Evolutionary conservation across 2,329 filamentous ascomycete species (phyloP).

Genomic region (Polychaeton citri): DNA sequence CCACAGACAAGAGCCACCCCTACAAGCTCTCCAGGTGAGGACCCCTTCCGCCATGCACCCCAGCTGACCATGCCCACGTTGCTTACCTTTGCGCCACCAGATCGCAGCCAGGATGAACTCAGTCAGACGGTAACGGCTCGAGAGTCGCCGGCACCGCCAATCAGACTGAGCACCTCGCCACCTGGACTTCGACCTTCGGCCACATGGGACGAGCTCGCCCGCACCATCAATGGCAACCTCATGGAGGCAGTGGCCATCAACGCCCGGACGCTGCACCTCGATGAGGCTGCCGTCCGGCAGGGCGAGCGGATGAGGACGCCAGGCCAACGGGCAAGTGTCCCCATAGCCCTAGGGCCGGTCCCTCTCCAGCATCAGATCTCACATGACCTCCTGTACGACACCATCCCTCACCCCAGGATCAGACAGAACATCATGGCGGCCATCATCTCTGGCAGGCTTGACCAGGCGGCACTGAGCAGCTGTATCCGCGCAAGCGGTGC

Average conservation of each 20-base stretch:
- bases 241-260: constrained; percentile 14
- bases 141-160: neutral
- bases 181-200: constrained; percentile 1
- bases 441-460: constrained; percentile 11
- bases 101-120: neutral
- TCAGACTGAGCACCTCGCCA: neutral
- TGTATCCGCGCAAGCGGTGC: constrained; percentile 15
- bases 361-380: constrained; percentile 15
- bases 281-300: constrained; percentile 6
- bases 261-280: constrained; percentile 12
- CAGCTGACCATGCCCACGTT: too few species aligned
- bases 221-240: constrained; percentile 18
- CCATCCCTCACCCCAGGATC: constrained; percentile 15
- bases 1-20: constrained; percentile 7
- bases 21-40: neutral
- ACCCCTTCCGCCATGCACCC: neutral
- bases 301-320: constrained; percentile 9
- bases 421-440: constrained; percentile 17
- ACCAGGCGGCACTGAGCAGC: constrained; percentile 10
- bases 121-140: neutral
- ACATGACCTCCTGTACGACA: constrained; percentile 18
- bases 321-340: constrained; percentile 2
- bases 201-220: constrained; percentile 16
- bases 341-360: constrained; percentile 12
- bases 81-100: too few species aligned